Percentiles rank a stretch among this genome's conserved stretches.
Conservation (phyloP, 805 yeast genomes). For the Cyberlindnera japonica region DNA sequence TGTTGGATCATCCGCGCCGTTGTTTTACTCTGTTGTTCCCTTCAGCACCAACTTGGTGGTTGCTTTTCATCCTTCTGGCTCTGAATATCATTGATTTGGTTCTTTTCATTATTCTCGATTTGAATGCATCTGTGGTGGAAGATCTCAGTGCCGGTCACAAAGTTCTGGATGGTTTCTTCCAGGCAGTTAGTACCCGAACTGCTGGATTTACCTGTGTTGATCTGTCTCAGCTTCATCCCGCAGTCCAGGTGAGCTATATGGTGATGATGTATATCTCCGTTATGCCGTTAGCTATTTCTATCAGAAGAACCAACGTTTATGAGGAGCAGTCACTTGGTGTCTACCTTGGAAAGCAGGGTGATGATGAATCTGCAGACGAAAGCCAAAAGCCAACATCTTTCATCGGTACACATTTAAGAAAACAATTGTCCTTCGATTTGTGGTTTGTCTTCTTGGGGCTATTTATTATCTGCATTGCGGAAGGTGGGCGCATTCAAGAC, state of each 20-base stretch:
- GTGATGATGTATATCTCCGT: conserved; percentile 98
- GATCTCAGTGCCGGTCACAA: conserved; percentile 62
- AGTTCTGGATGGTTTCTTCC: conserved; percentile 80
- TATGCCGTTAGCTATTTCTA: conserved; percentile 91
- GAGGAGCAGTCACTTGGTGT: conserved; percentile 97
- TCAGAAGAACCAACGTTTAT: conserved; percentile 94
- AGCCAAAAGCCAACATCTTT: conserved; percentile 52
- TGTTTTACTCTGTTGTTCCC: conserved; percentile 94
- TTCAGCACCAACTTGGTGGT: conserved; percentile 93
- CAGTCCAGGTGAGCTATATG: conserved; percentile 89
- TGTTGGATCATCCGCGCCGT: conserved; percentile 94
- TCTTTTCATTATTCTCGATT: conserved; percentile 75
- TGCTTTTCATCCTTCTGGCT: conserved; percentile 65
- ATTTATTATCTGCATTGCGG: conserved; percentile 83
- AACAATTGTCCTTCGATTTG: conserved; percentile 88
- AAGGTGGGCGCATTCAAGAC: conserved; percentile 56
- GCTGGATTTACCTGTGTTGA: conserved; percentile 84
- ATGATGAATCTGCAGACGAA: conserved; percentile 20
- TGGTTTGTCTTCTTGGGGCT: conserved; percentile 91
- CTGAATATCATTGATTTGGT: conserved; percentile 77
- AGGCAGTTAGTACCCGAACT: conserved; percentile 89
- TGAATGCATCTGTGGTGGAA: conserved; percentile 48
- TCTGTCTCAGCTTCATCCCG: conserved; percentile 72
- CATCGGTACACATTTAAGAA: conserved; percentile 83
- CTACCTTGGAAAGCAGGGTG: conserved; percentile 34